Evolutionary conservation across 2,329 filamentous ascomycete species (phyloP), one percentile per base, ranked within the genome.

Genomic region (Paraphaeosphaeria minitans): DNA sequence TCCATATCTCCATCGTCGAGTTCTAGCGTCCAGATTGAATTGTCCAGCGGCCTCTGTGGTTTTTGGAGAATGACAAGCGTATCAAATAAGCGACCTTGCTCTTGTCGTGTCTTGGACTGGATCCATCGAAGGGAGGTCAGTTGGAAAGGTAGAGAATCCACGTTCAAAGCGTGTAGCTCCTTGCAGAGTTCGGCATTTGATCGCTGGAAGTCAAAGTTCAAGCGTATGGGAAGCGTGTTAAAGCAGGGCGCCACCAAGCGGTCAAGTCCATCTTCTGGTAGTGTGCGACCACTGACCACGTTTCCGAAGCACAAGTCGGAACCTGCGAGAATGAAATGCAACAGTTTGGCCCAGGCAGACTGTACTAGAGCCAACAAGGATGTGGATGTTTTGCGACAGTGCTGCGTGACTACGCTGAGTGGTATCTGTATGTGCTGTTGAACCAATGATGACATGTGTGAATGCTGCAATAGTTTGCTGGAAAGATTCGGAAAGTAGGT

Each of bases 201-300:
- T 0, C 74, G 78, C 1, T 73, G 73, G 2, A 71, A 70, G 1
- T 81, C 76, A 10, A 90, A 60, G 33, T 86, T 77, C 16, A 87
- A 77, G 27, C 92, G 85, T 1, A 93, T 71, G 0, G 93, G 92
- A 13, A 97, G 77, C 0, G 93, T 96, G 71, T 97, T 97, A 81
- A 97, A 97, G 73, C 92, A 96, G 0, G 93, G 93, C 0, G 91
- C 92, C n/a, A 96, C 85, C 6, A 97, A 83, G 4, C 83, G 80
- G 39, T 93, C 87, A 12, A 94, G 80, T 0, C 84, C 85, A 6
- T 89, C 83, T 2, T 93, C 74, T 0, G 85, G 78, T 10, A 91
- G 72, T 0, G 87, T 89, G 8, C 93, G 87, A 1, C 93, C 93
- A 69, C 87, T 93, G 56, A 94, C 84, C 2, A 97, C 89, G 66